Evolutionary conservation across 352 stramenopile genomes (phyloP).

Genomic region (Achlya hypogyna): DNA sequence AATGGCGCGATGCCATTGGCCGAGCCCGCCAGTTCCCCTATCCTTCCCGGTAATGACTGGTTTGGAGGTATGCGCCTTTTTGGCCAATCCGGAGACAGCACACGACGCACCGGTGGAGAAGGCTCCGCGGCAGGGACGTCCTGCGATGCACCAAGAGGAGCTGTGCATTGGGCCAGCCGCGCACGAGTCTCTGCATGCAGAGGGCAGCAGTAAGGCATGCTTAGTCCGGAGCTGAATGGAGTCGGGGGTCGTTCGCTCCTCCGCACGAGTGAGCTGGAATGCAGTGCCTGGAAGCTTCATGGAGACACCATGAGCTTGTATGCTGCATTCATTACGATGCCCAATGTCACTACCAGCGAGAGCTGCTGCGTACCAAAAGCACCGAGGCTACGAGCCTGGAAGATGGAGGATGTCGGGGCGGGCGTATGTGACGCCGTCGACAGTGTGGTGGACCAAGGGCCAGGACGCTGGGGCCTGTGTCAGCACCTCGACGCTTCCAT

Average conservation of each 20-base stretch:
- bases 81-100: neutral
- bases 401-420: constrained; percentile 54
- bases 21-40: neutral
- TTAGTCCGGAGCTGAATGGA: too few relatives aligned
- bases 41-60: neutral
- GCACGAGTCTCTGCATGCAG: too few relatives aligned
- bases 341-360: too few relatives aligned
- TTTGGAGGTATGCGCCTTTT: neutral
- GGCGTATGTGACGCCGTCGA: constrained; percentile 37
- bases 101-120: neutral
- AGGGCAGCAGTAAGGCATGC: too few relatives aligned
- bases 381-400: neutral
- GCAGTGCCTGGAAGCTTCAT: too few relatives aligned
- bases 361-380: too few relatives aligned
- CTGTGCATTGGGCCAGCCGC: too few relatives aligned
- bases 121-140: too few relatives aligned
- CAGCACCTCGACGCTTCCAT: constrained; percentile 38
- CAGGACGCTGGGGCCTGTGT: constrained; percentile 36
- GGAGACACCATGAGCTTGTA: too few relatives aligned
- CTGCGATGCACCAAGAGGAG: too few relatives aligned
- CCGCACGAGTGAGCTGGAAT: too few relatives aligned
- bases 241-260: too few relatives aligned
- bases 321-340: neutral
- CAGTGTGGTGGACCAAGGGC: constrained; percentile 41
- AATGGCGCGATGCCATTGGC: neutral